A percentile compares a stretch with the other conserved stretches of the same genome.
These are phyloP conservation scores for Tetragonia tetragonoides DNA, from an alignment of 148 eudicot species.

Conservation along the genomic window DNA sequence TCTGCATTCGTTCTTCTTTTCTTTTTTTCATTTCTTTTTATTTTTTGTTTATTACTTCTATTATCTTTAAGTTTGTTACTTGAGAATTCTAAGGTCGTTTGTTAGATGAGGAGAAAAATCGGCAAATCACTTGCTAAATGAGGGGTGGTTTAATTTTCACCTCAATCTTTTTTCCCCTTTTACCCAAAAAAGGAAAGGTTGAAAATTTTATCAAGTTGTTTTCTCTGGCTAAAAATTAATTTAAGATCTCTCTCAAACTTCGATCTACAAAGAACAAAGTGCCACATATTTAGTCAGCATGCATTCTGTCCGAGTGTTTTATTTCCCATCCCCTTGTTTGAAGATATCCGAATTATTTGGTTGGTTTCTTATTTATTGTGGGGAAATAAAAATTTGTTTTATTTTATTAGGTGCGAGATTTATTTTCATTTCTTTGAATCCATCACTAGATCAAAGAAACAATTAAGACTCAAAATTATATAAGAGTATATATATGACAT, in stretches of 20 bases:
- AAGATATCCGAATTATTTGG: too few relatives aligned
- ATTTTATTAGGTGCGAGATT: too few relatives aligned
- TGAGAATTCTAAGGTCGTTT: not conserved
- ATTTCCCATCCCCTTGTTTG: too few relatives aligned
- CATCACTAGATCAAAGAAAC: too few relatives aligned
- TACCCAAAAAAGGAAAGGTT: not conserved
- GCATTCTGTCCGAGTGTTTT: too few relatives aligned
- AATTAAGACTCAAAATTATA: too few relatives aligned
- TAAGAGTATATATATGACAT: too few relatives aligned
- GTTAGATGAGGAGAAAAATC: conserved; percentile 13
- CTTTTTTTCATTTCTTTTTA: not conserved
- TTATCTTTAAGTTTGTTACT: not conserved
- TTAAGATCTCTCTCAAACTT: not conserved
- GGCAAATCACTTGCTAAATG: not conserved
- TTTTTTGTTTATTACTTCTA: not conserved
- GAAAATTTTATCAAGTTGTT: not conserved
- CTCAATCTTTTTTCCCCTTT: not conserved
- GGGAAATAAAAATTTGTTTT: too few relatives aligned
- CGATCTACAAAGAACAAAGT: not conserved
- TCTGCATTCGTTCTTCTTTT: not conserved
- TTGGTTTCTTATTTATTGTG: too few relatives aligned
- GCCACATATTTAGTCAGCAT: not conserved
- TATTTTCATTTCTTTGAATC: too few relatives aligned
- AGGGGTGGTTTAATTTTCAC: not conserved
- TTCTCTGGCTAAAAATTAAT: not conserved